Evolutionary conservation across 2,329 filamentous ascomycete species (phyloP), one percentile per base, ranked within the genome.

Genomic region (Diaporthe batatas): DNA sequence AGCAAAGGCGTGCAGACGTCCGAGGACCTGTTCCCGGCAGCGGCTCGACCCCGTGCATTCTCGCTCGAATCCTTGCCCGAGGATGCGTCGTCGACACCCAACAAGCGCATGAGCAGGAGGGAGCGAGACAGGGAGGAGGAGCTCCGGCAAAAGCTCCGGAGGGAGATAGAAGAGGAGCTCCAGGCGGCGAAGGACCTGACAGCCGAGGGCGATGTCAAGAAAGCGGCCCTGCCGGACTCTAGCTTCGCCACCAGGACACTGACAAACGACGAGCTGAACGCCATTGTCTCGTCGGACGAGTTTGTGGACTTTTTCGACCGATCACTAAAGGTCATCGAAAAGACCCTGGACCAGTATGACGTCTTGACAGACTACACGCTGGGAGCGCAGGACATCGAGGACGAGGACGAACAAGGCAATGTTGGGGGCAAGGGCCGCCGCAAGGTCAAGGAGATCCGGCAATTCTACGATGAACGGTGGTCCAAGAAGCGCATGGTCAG

Each of bases 401-500:
- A 97, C 59, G 95, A 97, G 64, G 94, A 97, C 72, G 95, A 94
- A 76, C 92, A 94, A 76, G 92, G 92, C 21, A 92, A 92, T 73
- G 90, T 89, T 3, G 89, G 90, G 42, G 92, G 91, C 5, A 92
- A 92, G 75, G 92, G 92, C 67, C 91, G 92, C 53, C 87, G 93
- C 76, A 89, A 93, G 76, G 90, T 97, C 78, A 96, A 94, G 81
- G 95, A 99, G 82, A 87, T 98, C 64, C 92, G 93, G 47, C 96
- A 98, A 79, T 98, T 98, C 82, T 98, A 94, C 83, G 95, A 98
- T 79, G 93, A 97, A 74, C 90, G 95, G 80, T 98, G 96, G 93
- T 97, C 94, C 79, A 97, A 97, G 86, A 98, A 98, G 85, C 92
- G 95, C 76, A 98, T 98, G 93, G 93, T 99, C 80, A 98, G 94